These are phyloP conservation scores for Jaltomata sinuosa DNA, from an alignment of 257 asterid species.

Conservation along the genomic window DNA sequence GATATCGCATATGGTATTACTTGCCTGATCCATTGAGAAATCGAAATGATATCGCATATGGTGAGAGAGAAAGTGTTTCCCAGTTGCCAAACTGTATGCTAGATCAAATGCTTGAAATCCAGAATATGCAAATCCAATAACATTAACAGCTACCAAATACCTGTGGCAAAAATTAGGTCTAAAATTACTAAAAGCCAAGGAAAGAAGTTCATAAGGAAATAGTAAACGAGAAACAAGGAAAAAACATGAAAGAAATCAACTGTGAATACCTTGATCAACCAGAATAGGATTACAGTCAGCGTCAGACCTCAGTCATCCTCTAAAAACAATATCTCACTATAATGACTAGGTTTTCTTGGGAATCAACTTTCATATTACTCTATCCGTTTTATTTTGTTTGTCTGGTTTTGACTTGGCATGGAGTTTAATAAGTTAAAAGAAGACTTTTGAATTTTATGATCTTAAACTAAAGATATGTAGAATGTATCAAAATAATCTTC, in stretches of 20 bases:
- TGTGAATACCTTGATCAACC: not conserved
- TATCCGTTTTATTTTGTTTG: not conserved
- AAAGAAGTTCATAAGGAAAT: not conserved
- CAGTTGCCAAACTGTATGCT: slow-evolving; percentile 51
- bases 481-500: not conserved
- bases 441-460: rapidly evolving
- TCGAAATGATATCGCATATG: slow-evolving; percentile 46
- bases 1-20: slow-evolving; percentile 32
- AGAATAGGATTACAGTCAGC: not conserved
- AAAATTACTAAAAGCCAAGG: not conserved
- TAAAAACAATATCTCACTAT: too few relatives aligned
- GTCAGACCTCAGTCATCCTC: not conserved
- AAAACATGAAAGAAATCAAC: not conserved
- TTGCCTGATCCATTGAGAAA: slow-evolving; percentile 82
- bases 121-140: slow-evolving; percentile 68
- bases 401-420: not conserved
- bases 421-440: not conserved
- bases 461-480: not conserved
- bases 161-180: slow-evolving; percentile 20
- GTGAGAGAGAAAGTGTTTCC: slow-evolving; percentile 42
- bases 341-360: not conserved
- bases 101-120: slow-evolving; percentile 57
- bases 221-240: not conserved
- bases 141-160: slow-evolving; percentile 58
- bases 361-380: not conserved